Evolutionary conservation across 768 basidiomycete genomes (phyloP).

Genomic region (Boletales sp.): DNA sequence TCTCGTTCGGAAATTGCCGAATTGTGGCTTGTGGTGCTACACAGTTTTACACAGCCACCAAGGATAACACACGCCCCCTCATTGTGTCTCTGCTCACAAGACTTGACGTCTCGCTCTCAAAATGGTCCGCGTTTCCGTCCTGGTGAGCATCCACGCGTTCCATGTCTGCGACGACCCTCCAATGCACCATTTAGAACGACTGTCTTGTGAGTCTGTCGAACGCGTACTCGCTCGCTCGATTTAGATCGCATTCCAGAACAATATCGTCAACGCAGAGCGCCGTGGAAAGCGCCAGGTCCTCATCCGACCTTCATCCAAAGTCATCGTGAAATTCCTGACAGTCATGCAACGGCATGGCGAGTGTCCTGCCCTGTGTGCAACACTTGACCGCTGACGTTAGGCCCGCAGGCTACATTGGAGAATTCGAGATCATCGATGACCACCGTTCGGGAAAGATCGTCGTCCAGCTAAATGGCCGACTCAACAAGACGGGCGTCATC

Average conservation of each 20-base stretch:
- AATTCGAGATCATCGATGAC: conserved; percentile 98
- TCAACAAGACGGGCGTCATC: conserved; percentile 99
- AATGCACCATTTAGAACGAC: conserved; percentile 45
- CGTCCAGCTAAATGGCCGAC: conserved; percentile 94
- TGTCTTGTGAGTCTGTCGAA: conserved; percentile 40
- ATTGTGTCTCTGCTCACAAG: too few species aligned
- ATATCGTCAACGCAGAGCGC: conserved; percentile 99
- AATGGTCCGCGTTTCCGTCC: conserved; percentile 89
- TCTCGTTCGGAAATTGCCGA: conserved; percentile 15
- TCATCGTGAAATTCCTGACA: conserved; percentile 94
- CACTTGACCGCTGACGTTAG: neutral
- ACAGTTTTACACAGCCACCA: conserved; percentile 26
- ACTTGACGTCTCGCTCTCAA: conserved; percentile 21
- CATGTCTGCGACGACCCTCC: neutral
- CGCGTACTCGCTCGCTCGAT: neutral
- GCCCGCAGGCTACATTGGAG: conserved; percentile 86
- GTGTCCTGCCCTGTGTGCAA: conserved; percentile 19
- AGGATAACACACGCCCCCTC: too few species aligned
- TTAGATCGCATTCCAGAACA: conserved; percentile 56
- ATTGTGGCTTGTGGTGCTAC: conserved; percentile 27
- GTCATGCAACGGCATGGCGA: conserved; percentile 99
- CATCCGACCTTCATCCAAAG: conserved; percentile 95
- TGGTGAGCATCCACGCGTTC: conserved; percentile 38
- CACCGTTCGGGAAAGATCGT: conserved; percentile 98
- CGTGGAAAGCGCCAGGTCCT: conserved; percentile 99